A percentile compares a stretch with the other conserved stretches of the same genome.
phyloP scores from a whole-genome alignment of 441 rosid genomes.

The Breynia disticha region DNA sequence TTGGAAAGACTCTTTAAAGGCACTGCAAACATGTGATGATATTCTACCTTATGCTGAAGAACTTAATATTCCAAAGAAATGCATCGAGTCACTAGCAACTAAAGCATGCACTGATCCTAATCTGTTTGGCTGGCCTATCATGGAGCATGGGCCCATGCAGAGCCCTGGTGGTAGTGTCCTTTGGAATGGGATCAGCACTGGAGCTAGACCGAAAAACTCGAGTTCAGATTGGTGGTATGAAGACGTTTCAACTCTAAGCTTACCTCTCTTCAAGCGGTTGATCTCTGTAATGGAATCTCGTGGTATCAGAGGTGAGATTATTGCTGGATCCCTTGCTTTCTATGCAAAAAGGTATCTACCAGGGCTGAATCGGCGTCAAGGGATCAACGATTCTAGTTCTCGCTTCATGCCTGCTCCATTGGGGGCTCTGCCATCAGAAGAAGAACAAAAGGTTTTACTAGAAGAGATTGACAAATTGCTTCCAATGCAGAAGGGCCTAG shows the following conservation, averaged over 20 bases:
- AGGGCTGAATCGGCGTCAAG: constrained; percentile 70
- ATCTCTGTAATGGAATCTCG: constrained; percentile 64
- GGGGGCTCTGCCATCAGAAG: constrained; percentile 58
- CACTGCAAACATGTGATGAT: constrained; percentile 74
- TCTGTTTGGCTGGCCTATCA: constrained; percentile 84
- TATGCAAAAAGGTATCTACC: constrained; percentile 78
- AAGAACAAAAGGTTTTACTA: constrained; percentile 67
- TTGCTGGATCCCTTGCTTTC: constrained; percentile 66
- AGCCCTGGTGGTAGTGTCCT: constrained; percentile 92
- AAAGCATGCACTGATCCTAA: constrained; percentile 80
- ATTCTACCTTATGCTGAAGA: constrained; percentile 59
- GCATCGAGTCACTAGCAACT: constrained; percentile 67
- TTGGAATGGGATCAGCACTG: constrained; percentile 98
- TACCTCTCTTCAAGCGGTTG: constrained; percentile 65
- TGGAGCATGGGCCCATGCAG: constrained; percentile 93
- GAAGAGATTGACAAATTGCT: constrained; percentile 67
- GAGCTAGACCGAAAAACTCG: constrained; percentile 64
- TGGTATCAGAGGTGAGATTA: constrained; percentile 64
- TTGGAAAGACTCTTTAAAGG: constrained; percentile 86
- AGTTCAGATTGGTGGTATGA: constrained; percentile 97
- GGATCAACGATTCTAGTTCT: constrained; percentile 48
- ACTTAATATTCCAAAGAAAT: constrained; percentile 61
- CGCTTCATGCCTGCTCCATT: constrained; percentile 44
- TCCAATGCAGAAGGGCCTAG: constrained; percentile 73
- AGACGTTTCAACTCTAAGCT: constrained; percentile 71